Percentiles rank a stretch among this genome's conserved stretches.
Evolutionary conservation across 768 basidiomycete genomes (phyloP).

Genomic region (Nidularia pulvinata): DNA sequence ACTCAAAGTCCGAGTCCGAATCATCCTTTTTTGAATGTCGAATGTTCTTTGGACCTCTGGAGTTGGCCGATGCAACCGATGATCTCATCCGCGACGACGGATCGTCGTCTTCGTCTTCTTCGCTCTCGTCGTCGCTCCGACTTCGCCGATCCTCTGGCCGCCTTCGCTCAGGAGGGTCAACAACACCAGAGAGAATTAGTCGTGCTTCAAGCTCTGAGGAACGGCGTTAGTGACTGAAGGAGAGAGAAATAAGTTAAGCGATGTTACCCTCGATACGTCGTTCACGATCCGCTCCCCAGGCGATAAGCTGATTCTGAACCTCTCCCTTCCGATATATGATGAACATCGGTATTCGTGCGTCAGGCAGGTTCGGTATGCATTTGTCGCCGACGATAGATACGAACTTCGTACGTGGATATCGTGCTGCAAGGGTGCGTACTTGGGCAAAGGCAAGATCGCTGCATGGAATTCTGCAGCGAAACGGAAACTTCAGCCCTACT

Average conservation of each 20-base stretch:
- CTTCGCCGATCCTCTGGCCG: constrained; percentile 22
- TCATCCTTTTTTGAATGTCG: constrained; percentile 43
- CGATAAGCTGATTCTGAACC: constrained; percentile 80
- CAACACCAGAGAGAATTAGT: constrained; percentile 61
- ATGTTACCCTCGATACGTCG: constrained; percentile 71
- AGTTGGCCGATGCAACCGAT: constrained; percentile 55
- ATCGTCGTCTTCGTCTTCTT: constrained; percentile 41
- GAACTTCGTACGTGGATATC: constrained; percentile 92
- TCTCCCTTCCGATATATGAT: constrained; percentile 94
- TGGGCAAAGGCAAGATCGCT: constrained; percentile 78
- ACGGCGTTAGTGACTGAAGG: not conserved
- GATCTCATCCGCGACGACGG: constrained; percentile 58
- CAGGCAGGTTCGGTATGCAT: constrained; percentile 96
- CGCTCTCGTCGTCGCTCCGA: constrained; percentile 47
- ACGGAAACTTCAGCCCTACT: not conserved
- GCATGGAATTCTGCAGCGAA: constrained; percentile 60
- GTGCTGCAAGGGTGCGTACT: constrained; percentile 69
- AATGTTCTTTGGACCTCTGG: constrained; percentile 51
- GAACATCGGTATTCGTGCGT: constrained; percentile 87
- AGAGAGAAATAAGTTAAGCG: constrained; percentile 4
- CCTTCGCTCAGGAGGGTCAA: constrained; percentile 56
- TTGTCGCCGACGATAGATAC: constrained; percentile 94
- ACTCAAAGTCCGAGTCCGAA: constrained; percentile 82
- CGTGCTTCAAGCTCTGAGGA: constrained; percentile 68
- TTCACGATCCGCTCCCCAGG: constrained; percentile 83